Percentiles rank a stretch among this genome's conserved stretches.
Evolutionary conservation across 2,329 filamentous ascomycete genomes (phyloP).

Genomic region (Albifimbria verrucaria): DNA sequence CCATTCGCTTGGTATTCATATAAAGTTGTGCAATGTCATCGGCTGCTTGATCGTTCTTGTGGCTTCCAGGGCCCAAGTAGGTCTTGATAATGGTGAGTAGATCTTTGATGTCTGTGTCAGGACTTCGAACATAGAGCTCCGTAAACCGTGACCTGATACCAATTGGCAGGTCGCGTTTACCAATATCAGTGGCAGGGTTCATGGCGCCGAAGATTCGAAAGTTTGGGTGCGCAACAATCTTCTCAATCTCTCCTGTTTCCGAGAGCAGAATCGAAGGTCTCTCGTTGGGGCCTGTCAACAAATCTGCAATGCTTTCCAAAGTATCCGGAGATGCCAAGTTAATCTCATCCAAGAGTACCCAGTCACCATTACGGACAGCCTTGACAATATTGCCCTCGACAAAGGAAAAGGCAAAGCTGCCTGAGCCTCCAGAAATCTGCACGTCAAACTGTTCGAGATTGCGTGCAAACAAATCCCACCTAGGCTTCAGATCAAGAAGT

Average conservation of each 20-base stretch:
- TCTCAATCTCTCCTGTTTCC: constrained; percentile 89
- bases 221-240: constrained; percentile 82
- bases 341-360: constrained; percentile 96
- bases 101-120: constrained; percentile 83
- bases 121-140: constrained; percentile 89
- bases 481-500: constrained; percentile 52
- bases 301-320: constrained; percentile 85
- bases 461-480: constrained; percentile 78
- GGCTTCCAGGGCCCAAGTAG: constrained; percentile 72
- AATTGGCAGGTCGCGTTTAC: constrained; percentile 88
- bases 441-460: constrained; percentile 76
- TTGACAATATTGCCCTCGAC: constrained; percentile 95
- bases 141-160: constrained; percentile 91
- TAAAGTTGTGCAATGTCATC: constrained; percentile 85
- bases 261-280: constrained; percentile 82
- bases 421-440: constrained; percentile 69
- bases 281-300: constrained; percentile 71
- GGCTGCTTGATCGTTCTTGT: constrained; percentile 69
- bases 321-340: constrained; percentile 95
- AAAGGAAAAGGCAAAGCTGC: constrained; percentile 89
- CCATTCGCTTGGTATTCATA: constrained; percentile 78
- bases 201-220: constrained; percentile 98
- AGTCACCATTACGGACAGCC: constrained; percentile 92
- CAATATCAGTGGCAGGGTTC: constrained; percentile 97
- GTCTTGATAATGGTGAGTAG: constrained; percentile 83